Percentiles rank a stretch among this genome's conserved stretches.
Evolutionary conservation across 2,329 filamentous ascomycete genomes (phyloP).

Genomic region (Pseudocercospora ulei): DNA sequence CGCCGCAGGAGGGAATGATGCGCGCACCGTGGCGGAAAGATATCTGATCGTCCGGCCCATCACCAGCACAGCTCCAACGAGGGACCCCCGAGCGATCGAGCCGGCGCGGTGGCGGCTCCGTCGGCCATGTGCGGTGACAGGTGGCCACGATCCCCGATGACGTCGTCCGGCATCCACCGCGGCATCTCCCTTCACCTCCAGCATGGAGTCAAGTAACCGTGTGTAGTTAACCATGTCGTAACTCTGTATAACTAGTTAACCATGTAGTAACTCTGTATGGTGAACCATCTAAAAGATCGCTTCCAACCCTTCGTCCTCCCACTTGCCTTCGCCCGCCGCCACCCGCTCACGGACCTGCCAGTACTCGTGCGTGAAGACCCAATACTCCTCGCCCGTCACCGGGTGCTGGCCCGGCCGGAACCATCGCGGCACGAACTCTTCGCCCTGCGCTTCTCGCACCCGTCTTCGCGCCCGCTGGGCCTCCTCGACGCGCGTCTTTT

Average conservation of each 20-base stretch:
- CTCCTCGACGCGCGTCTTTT: constrained; percentile 92
- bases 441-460: constrained; percentile 62
- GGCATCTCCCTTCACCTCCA: too few species aligned
- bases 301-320: constrained; percentile 58
- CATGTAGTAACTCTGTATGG: neutral
- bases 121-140: too few species aligned
- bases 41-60: too few species aligned
- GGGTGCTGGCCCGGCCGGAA: constrained; percentile 65
- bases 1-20: too few species aligned
- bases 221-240: too few species aligned
- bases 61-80: too few species aligned
- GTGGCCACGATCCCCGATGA: too few species aligned
- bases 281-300: constrained; percentile 56
- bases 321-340: constrained; percentile 51
- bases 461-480: constrained; percentile 70
- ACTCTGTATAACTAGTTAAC: too few species aligned
- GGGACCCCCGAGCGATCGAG: neutral
- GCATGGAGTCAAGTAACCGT: too few species aligned
- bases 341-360: constrained; percentile 66
- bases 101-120: too few species aligned
- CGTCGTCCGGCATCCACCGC: too few species aligned
- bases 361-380: constrained; percentile 81
- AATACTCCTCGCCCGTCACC: constrained; percentile 78
- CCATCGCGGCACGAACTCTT: constrained; percentile 78
- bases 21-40: constrained; percentile 1